phyloP scores from a whole-genome alignment of 2,329 filamentous ascomycete genomes.

The Sphaerostilbella broomeana region DNA sequence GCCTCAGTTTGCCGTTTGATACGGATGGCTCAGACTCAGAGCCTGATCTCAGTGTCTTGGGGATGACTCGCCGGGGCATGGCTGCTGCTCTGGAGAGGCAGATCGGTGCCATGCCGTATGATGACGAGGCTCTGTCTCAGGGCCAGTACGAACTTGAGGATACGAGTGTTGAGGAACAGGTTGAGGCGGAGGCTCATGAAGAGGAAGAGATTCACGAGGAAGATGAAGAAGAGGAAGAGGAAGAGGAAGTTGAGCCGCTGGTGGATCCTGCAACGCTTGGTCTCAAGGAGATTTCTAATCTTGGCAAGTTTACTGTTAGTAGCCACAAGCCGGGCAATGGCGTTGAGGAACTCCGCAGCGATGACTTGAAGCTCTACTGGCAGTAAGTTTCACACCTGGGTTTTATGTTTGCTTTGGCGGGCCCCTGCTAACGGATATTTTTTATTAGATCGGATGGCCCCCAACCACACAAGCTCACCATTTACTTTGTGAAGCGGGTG shows the following conservation, averaged over 20 bases:
- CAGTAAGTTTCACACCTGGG: slow-evolving; percentile 48
- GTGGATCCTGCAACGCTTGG: slow-evolving; percentile 47
- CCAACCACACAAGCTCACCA: slow-evolving; percentile 74
- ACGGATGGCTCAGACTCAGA: slow-evolving; percentile 33
- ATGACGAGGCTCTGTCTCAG: slow-evolving; percentile 22
- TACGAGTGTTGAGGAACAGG: slow-evolving; percentile 25
- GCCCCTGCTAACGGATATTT: background rate
- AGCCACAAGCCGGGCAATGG: slow-evolving; percentile 76
- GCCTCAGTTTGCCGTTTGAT: slow-evolving; percentile 32
- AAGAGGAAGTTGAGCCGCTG: slow-evolving; percentile 36
- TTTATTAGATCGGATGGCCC: slow-evolving; percentile 65
- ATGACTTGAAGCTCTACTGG: slow-evolving; percentile 70
- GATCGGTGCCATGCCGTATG: slow-evolving; percentile 26
- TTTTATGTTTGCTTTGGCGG: background rate
- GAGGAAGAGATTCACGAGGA: slow-evolving; percentile 33
- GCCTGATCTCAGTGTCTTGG: slow-evolving; percentile 32
- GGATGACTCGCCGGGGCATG: slow-evolving; percentile 25
- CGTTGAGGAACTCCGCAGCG: slow-evolving; percentile 66
- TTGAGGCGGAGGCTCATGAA: slow-evolving; percentile 29
- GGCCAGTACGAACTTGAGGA: slow-evolving; percentile 29
- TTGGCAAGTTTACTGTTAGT: slow-evolving; percentile 77
- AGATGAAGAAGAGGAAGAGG: slow-evolving; percentile 30
- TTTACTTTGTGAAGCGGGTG: slow-evolving; percentile 80
- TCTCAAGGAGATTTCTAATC: slow-evolving; percentile 77
- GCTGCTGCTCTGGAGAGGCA: slow-evolving; percentile 21